Evolutionary conservation across 148 eudicot genomes (phyloP), one percentile per base, ranked within the genome.

Genomic region (Polygonum maritimum): DNA sequence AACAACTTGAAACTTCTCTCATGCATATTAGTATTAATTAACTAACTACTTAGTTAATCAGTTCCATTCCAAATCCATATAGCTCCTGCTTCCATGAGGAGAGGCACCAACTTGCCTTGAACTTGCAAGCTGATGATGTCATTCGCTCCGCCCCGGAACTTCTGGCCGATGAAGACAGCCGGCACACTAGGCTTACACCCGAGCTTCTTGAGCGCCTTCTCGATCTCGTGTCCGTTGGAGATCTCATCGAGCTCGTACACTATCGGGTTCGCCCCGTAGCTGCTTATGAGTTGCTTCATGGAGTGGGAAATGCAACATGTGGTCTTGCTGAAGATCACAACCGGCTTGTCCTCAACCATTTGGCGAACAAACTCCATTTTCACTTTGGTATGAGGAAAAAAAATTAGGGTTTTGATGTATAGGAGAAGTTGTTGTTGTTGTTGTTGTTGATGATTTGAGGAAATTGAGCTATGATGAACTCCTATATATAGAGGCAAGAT

Each of bases 301-400:
- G 83, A 76, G 83, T 88, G 86, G 60, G 74, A 76, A 57, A 88
- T 86, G 83, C 87, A 82, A 54, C 91, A 86, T 22, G 71, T 21
- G 72, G 82, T 84, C 63, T 82, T 84, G 89, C 89, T 84, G 83
- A 88, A 86, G 74, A 88, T 84, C 62, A 86, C 91, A 78, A 86
- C 85, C n/a, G 91, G 85, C 62, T 80, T 84, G n/a, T 86, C 85
- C 3, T 60, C 83, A 0, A 60, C 82, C 75, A 86, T 49, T 12
- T 74, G 74, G 39, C 19, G 73, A 33, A 88, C 79, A 2, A 72
- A 12, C 54, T 78, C 80, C 86, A 86, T 86, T 26, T 26, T 26
- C 31, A 26, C 31, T 26, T 26, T 26, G 31, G 1, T 26, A 26
- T 26, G 31, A 26, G 31, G 31, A 26, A 26, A 26, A 26, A 0